Percentiles rank a stretch among this genome's conserved stretches.
Conservation (phyloP, 2,329 filamentous ascomycete genomes). For the Penicillium concentricum region DNA sequence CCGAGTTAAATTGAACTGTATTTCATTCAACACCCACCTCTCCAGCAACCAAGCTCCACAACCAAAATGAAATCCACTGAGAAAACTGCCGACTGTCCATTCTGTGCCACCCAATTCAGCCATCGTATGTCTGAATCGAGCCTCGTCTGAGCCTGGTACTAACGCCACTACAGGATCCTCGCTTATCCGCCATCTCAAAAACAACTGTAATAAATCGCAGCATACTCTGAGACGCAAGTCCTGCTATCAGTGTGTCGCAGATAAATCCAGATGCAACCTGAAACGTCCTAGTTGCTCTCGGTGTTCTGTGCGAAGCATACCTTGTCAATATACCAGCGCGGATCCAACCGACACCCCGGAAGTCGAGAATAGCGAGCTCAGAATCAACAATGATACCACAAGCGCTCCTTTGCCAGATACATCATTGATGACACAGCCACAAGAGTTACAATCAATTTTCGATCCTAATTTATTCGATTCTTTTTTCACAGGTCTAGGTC, state of each 20-base stretch:
- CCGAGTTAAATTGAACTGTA: conserved; percentile 1
- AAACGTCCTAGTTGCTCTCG: conserved; percentile 2
- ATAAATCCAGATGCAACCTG: conserved; percentile 2
- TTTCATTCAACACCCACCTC: background rate
- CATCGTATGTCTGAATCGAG: background rate
- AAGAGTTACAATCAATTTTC: background rate
- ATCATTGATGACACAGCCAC: background rate
- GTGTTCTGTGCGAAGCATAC: background rate
- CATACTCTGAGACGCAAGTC: background rate
- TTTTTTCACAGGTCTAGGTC: background rate
- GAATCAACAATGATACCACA: background rate
- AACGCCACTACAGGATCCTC: background rate
- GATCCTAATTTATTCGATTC: conserved; percentile 1
- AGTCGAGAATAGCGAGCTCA: background rate
- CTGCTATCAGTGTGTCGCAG: background rate
- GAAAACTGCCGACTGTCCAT: background rate
- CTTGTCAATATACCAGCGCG: background rate
- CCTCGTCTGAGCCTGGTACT: background rate
- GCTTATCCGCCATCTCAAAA: conserved; percentile 7
- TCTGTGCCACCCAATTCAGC: background rate
- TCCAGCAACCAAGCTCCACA: background rate
- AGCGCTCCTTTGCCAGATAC: background rate
- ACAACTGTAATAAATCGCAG: conserved; percentile 3
- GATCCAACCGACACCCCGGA: background rate
- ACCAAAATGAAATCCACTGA: background rate